phyloP scores from a whole-genome alignment of 2,329 filamentous ascomycete species.

The Pseudocercospora fijiensis region DNA sequence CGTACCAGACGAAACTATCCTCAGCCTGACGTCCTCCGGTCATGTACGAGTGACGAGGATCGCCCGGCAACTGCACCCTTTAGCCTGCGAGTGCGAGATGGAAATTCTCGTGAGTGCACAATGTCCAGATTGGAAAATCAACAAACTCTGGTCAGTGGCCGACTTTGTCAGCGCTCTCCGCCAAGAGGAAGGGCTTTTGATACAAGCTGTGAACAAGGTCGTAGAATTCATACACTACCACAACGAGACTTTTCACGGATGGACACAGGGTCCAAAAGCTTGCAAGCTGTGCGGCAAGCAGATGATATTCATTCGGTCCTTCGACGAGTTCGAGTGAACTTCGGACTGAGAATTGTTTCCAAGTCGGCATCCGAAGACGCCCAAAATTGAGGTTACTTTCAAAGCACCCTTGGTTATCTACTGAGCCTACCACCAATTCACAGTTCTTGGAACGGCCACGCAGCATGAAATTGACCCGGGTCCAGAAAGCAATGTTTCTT shows the following conservation, averaged over 20 bases:
- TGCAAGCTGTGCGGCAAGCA: constrained; percentile 17
- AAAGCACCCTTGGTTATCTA: not conserved
- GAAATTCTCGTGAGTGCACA: constrained; percentile 17
- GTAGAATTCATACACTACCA: constrained; percentile 20
- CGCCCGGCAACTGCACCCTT: constrained; percentile 9
- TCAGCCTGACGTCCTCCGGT: constrained; percentile 14
- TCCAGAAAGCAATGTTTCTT: not conserved
- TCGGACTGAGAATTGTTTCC: not conserved
- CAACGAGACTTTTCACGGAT: constrained; percentile 14
- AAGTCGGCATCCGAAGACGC: not conserved
- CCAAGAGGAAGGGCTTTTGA: constrained; percentile 21
- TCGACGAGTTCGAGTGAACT: constrained; percentile 3
- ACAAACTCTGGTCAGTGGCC: constrained; percentile 19
- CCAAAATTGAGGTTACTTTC: not conserved
- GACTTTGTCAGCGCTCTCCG: constrained; percentile 23
- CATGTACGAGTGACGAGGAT: constrained; percentile 16
- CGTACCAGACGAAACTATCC: constrained; percentile 18
- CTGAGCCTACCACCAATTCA: not conserved
- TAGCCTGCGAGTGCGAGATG: constrained; percentile 19
- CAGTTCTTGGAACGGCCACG: not conserved
- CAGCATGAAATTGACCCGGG: not conserved
- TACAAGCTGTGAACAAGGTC: constrained; percentile 21
- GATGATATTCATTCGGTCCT: constrained; percentile 18
- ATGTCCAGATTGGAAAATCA: constrained; percentile 23
- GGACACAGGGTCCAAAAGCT: constrained; percentile 13